phyloP scores from a whole-genome alignment of 2,329 filamentous ascomycete species.

The Volutella citrinella region DNA sequence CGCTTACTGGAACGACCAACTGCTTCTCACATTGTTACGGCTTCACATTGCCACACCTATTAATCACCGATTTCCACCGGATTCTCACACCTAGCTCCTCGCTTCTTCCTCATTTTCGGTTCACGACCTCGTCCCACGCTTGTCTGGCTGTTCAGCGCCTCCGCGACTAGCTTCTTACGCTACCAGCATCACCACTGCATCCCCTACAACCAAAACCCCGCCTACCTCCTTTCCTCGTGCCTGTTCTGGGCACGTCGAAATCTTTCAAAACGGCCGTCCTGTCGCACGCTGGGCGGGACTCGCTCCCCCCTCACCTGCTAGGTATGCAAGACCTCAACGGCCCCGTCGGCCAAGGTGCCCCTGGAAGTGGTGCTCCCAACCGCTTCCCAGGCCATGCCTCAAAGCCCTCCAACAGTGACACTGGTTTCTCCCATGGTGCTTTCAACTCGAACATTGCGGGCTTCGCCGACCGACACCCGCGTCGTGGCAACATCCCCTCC shows the following conservation, averaged over 20 bases:
- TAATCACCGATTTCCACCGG: constrained; percentile 21
- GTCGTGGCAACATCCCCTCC: constrained; percentile 80
- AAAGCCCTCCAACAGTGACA: constrained; percentile 80
- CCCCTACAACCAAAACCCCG: no score
- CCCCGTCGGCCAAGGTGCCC: constrained; percentile 44
- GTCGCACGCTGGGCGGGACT: constrained; percentile 77
- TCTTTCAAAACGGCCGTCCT: constrained; percentile 77
- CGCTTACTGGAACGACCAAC: constrained; percentile 21
- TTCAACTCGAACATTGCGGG: constrained; percentile 84
- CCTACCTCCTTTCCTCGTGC: constrained; percentile 21
- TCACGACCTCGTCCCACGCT: no score
- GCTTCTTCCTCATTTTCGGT: no score
- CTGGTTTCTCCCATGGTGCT: constrained; percentile 88
- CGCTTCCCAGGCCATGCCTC: constrained; percentile 70
- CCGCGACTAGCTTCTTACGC: no score
- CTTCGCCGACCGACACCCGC: constrained; percentile 83
- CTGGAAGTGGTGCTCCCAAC: constrained; percentile 47
- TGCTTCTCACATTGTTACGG: no score
- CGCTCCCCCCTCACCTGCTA: constrained; percentile 78
- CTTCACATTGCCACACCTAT: constrained; percentile 17
- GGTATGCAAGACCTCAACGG: constrained; percentile 87
- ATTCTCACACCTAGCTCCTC: constrained; percentile 18
- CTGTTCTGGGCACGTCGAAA: constrained; percentile 49
- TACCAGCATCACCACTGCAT: constrained; percentile 10
- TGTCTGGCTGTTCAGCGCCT: no score